These are phyloP conservation scores for Streptanthus diversifolius DNA, from an alignment of 345 rosid species.

Conservation along the genomic window DNA sequence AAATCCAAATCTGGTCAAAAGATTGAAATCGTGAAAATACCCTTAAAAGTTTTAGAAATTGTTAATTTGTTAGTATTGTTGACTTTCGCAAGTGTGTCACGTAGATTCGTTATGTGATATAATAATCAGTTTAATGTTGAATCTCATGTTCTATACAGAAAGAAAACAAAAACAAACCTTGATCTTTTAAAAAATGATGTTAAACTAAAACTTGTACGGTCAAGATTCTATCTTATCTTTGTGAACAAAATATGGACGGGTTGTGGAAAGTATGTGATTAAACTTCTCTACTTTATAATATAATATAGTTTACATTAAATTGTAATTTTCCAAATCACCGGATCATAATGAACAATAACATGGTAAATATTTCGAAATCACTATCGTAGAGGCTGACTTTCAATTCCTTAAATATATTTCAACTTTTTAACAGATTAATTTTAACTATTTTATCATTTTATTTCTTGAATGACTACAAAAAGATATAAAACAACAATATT, in stretches of 20 bases:
- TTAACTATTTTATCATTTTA: not conserved
- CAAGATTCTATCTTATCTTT: not conserved
- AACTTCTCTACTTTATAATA: not conserved
- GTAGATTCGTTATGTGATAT: not conserved
- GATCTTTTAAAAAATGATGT: not conserved
- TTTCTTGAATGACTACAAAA: not conserved
- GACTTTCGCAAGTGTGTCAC: not conserved
- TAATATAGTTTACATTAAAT: not conserved
- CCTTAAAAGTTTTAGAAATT: not conserved
- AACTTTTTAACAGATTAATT: not conserved
- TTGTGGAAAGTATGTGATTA: not conserved
- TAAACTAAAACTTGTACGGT: not conserved
- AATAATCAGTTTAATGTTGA: not conserved
- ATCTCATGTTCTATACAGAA: not conserved
- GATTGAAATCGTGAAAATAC: not conserved
- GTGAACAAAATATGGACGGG: not conserved
- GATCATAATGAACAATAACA: not conserved
- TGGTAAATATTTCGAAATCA: not conserved
- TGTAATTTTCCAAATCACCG: not conserved
- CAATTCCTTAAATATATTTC: not conserved
- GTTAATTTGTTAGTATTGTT: not conserved
- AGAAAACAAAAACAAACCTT: too few relatives aligned
- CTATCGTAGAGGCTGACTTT: conserved; percentile 1
- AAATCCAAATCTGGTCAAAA: conserved; percentile 20
- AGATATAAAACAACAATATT: not conserved